Evolutionary conservation across 2,329 filamentous ascomycete genomes (phyloP), one percentile per base, ranked within the genome.

Genomic region (Penicillium sp.): DNA sequence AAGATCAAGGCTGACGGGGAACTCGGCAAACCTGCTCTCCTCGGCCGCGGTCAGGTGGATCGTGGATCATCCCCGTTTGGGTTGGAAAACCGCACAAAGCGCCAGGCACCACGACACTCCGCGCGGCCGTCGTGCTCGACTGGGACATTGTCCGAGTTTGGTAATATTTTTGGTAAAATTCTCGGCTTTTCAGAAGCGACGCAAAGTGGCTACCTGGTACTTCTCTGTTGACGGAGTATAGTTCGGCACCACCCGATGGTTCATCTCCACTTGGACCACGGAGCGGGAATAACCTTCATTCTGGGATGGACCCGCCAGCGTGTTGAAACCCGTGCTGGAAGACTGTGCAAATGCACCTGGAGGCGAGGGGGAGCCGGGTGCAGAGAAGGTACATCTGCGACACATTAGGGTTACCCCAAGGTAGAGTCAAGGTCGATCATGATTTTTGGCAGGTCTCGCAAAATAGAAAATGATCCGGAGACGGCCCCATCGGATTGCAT

Each of bases 211-310:
- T 27, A 7, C 25, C 25, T 9, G 25, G 25, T 9, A 18, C 6
- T 9, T 9, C 33, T 20, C 11, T 7, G 27, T 44, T 31, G 42
- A 44, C 16, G 11, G 25, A 10, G 30, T 20, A 18, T 38, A 38
- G 14, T 28, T 43, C 30, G 46, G 43, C 27, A 46, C 22, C 36
- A 52, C 47, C 54, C 53, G 53, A 27, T 58, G 53, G 50, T 57
- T 57, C 55, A 41, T 44, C 50, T 46, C 45, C 46, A 55, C 47
- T 41, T 44, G 27, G 11, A 41, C 31, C 39, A 44, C 50, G 44
- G 30, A 40, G 40, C 56, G 56, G 53, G 53, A 54, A 38, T 43
- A 58, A 58, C 56, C 56, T 58, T 58, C 48, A 46, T 53, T 50
- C 38, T 30, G 35, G 10, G 33, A 11, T 9, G 16, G 27, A 39